These are phyloP conservation scores for Oryza nivara DNA, from an alignment of 176 grass and related monocot species.

Conservation along the genomic window DNA sequence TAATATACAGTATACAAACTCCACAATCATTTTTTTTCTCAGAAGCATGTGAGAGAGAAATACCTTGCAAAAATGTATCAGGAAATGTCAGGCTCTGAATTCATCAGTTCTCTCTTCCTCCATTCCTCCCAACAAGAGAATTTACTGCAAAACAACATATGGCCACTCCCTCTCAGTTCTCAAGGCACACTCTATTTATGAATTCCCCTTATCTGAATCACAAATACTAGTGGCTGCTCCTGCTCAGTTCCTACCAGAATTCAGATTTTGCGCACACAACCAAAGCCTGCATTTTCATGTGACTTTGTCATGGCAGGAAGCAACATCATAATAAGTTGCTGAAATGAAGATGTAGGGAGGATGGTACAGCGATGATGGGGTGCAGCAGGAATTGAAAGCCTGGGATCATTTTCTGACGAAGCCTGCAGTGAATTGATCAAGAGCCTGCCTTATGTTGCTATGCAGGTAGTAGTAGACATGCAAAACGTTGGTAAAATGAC, in stretches of 20 bases:
- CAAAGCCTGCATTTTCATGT: conserved; percentile 31
- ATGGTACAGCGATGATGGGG: conserved; percentile 20
- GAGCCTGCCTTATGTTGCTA: conserved; percentile 31
- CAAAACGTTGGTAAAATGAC: background rate
- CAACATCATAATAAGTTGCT: conserved; percentile 28
- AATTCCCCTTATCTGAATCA: background rate
- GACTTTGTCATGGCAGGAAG: conserved; percentile 23
- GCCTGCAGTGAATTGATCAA: conserved; percentile 22
- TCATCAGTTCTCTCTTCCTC: background rate
- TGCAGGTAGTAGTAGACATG: background rate
- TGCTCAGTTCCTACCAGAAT: conserved; percentile 11
- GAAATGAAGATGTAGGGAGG: background rate
- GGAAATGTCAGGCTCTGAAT: conserved; percentile 35
- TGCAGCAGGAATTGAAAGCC: conserved; percentile 37
- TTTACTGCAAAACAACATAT: background rate
- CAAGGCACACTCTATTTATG: background rate
- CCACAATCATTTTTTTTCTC: background rate
- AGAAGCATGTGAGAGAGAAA: background rate
- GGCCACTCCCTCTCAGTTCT: conserved; percentile 14
- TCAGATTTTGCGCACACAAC: conserved; percentile 26
- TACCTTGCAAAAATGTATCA: background rate
- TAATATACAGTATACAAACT: conserved; percentile 23
- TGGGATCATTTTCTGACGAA: conserved; percentile 25
- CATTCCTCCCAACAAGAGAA: conserved; percentile 10
- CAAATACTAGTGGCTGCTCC: conserved; percentile 9